Percentiles rank a stretch among this genome's conserved stretches.
These are phyloP conservation scores for Vitis labrusca DNA, from an alignment of 164 flowering plant species.

Conservation along the genomic window DNA sequence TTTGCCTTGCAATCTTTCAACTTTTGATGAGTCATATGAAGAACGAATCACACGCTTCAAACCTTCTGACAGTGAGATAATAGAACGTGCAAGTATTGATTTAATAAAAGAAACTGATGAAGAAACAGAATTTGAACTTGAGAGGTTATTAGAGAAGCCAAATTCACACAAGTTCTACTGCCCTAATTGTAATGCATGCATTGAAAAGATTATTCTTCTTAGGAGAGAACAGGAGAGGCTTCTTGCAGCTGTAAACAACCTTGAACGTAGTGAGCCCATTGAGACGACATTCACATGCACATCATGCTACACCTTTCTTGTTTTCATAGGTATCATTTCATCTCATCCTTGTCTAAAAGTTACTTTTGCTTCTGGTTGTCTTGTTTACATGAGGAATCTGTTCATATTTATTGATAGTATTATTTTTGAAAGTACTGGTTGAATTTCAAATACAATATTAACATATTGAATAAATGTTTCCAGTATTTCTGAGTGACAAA, in stretches of 20 bases:
- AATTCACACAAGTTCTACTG: conserved; percentile 9
- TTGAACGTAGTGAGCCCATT: too few species aligned
- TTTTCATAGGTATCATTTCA: conserved; percentile 54
- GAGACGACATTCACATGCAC: conserved; percentile 55
- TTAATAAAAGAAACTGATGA: conserved; percentile 31
- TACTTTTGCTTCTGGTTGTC: background rate
- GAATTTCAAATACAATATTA: too few species aligned
- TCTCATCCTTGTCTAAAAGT: background rate
- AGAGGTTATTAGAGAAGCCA: conserved; percentile 31
- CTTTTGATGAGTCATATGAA: conserved; percentile 16
- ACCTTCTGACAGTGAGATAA: conserved; percentile 1
- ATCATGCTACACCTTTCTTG: conserved; percentile 72
- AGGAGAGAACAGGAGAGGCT: conserved; percentile 43
- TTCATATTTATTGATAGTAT: too few species aligned
- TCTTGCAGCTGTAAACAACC: too few species aligned
- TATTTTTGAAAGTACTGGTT: too few species aligned
- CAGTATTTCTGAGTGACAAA: too few species aligned
- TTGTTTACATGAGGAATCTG: background rate
- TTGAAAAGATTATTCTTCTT: conserved; percentile 58
- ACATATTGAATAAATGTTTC: too few species aligned
- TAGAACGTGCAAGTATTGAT: conserved; percentile 15
- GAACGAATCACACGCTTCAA: conserved; percentile 3
- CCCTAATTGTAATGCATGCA: conserved; percentile 16
- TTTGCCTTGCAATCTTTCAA: conserved; percentile 7
- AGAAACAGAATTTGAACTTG: conserved; percentile 51